Evolutionary conservation across 108 stramenopile genomes (phyloP).

Genomic region (Pseudonitzschia multistriata): DNA sequence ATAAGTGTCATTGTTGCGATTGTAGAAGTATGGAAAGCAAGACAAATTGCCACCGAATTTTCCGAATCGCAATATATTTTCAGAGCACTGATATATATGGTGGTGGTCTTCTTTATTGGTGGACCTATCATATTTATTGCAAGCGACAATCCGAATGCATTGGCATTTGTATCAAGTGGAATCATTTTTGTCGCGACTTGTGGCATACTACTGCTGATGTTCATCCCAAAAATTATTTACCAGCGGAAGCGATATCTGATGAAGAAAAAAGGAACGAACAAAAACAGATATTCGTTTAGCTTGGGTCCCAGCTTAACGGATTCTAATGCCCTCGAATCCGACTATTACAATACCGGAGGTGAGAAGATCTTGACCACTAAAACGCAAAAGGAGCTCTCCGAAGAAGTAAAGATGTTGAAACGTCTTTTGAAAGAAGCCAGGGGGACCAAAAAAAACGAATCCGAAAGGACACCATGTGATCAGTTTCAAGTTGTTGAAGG

Average conservation of each 20-base stretch:
- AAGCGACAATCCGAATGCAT: slow-evolving; percentile 24
- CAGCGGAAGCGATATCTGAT: neutral
- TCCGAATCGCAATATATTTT: slow-evolving; percentile 45
- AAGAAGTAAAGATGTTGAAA: slow-evolving; percentile 9
- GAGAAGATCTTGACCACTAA: slow-evolving; percentile 31
- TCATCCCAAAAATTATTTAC: slow-evolving; percentile 49
- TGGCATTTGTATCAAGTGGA: slow-evolving; percentile 21
- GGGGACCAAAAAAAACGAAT: neutral
- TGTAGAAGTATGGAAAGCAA: slow-evolving; percentile 38
- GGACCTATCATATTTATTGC: slow-evolving; percentile 26
- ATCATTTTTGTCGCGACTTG: slow-evolving; percentile 25
- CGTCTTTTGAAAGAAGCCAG: slow-evolving; percentile 10
- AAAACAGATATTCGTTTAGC: neutral
- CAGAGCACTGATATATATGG: slow-evolving; percentile 24
- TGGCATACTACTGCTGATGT: slow-evolving; percentile 26
- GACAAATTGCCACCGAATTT: slow-evolving; percentile 39
- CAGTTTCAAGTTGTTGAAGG: too few species aligned
- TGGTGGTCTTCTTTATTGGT: slow-evolving; percentile 24
- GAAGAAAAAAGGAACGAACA: neutral
- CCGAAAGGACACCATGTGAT: neutral
- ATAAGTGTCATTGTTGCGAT: slow-evolving; percentile 37
- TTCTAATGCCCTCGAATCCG: neutral
- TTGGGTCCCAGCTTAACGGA: neutral
- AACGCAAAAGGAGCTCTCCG: slow-evolving; percentile 15
- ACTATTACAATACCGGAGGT: neutral